Conservation (phyloP, 2,329 filamentous ascomycete species). For the Paecilomyces sp. region DNA sequence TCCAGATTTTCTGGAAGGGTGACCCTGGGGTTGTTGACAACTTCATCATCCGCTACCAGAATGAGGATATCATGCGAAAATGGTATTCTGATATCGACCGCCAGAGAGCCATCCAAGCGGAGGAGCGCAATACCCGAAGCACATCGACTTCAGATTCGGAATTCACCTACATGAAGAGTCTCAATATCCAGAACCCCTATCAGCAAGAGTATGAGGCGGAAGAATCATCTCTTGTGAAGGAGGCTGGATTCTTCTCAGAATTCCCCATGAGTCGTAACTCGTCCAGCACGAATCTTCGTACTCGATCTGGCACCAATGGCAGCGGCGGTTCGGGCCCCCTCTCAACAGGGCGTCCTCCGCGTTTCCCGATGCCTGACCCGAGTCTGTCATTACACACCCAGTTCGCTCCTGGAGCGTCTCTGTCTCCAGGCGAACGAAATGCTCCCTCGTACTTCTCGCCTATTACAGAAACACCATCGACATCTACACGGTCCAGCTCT, state of each 20-base stretch:
- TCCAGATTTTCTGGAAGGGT: slow-evolving; percentile 98
- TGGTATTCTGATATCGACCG: slow-evolving; percentile 76
- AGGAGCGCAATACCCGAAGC: slow-evolving; percentile 43
- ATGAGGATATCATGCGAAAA: slow-evolving; percentile 88
- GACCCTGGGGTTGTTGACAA: slow-evolving; percentile 94
- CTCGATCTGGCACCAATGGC: slow-evolving; percentile 66
- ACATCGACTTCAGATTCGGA: slow-evolving; percentile 58
- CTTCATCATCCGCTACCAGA: slow-evolving; percentile 87
- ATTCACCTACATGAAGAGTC: slow-evolving; percentile 69
- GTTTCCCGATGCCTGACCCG: slow-evolving; percentile 61
- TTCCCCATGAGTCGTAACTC: slow-evolving; percentile 58
- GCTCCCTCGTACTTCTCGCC: slow-evolving; percentile 95
- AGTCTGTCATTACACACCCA: slow-evolving; percentile 63
- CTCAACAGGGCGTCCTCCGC: slow-evolving; percentile 51
- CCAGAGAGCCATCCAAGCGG: slow-evolving; percentile 58
- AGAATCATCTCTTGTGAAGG: slow-evolving; percentile 36
- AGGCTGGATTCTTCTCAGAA: slow-evolving; percentile 36
- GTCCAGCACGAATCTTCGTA: slow-evolving; percentile 67
- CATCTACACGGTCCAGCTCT: slow-evolving; percentile 47
- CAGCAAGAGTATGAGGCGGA: slow-evolving; percentile 52
- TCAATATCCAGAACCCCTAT: slow-evolving; percentile 74
- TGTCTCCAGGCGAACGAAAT: slow-evolving; percentile 55
- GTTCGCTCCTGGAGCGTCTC: slow-evolving; percentile 49
- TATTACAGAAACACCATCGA: slow-evolving; percentile 54
- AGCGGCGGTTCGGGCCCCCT: slow-evolving; percentile 33